Evolutionary conservation across 2,329 filamentous ascomycete genomes (phyloP), one percentile per base, ranked within the genome.

Genomic region (Phoma herbarum): DNA sequence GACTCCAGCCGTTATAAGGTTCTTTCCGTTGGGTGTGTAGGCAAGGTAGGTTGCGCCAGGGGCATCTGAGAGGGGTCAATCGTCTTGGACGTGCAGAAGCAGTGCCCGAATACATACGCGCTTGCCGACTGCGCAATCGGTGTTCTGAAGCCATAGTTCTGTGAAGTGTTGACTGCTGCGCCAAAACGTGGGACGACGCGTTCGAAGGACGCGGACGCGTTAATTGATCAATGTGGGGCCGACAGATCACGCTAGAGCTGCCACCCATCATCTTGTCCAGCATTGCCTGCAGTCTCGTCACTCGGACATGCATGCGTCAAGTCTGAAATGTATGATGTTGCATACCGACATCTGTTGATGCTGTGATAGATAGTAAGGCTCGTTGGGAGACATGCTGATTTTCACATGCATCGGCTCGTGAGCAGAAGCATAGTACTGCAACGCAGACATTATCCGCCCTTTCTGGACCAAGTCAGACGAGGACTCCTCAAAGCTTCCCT

Each of bases 1-100:
- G 59, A 92, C 90, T 64, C 95, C 95, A 60, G 93, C 93, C 11
- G 95, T 98, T 65, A 98, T 87, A 57, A 99, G 84, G 69, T 90
- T 91, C 67, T 85, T 86, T 62, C 96, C 95, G 76, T 96, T 89
- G 7, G 92, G 91, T 0, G 93, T 97, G 79, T 98, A 98, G 63
- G 90, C 86, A 66, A 96, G 88, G 68, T 88, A 93, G 2, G 96
- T 98, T 57, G 88, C 87, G 63, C 96, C 96, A 52, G 91, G 89
- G 2, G 92, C 93, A 78, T 99, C 87, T 88, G 56, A 37, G 14
- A 25, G 25, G 16, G 35, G 26, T 60, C 20, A 60, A 42, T 46
- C n/a, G 11, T 11, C 3, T 28, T 23, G 16, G 23, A 28, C n/a
- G 8, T 35, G 58, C 20, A 42, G 66, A 68, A 39, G 12, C 1